A percentile compares a stretch with the other conserved stretches of the same genome.
These are phyloP conservation scores for Sugiyamaella japonica DNA, from an alignment of 1,139 yeast genomes.

Conservation along the genomic window DNA sequence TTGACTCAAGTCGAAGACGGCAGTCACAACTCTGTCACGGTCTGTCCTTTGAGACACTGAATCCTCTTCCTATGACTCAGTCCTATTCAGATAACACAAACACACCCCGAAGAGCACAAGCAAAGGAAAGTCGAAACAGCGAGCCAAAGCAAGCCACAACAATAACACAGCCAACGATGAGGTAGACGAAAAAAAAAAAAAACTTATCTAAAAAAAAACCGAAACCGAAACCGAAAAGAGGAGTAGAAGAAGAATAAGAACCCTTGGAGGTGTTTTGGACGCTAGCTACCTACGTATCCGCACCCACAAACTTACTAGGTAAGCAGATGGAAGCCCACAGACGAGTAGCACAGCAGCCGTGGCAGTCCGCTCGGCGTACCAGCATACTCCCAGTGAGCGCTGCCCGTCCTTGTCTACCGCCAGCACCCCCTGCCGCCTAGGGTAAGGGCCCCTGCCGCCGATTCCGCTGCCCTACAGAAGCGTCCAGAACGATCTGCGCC, in stretches of 20 bases:
- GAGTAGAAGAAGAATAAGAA: background rate
- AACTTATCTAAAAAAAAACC: no score
- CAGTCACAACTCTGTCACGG: no score
- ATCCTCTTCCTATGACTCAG: no score
- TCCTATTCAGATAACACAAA: no score
- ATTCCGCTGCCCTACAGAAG: background rate
- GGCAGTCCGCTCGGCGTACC: background rate
- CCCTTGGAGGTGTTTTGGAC: background rate
- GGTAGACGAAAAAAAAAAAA: background rate
- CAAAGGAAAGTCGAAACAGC: no score
- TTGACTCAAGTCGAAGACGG: no score
- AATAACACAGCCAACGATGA: background rate
- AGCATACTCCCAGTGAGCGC: no score
- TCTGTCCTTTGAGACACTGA: no score
- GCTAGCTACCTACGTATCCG: background rate
- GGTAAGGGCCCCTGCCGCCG: background rate
- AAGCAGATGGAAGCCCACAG: no score
- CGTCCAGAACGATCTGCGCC: constrained; percentile 2
- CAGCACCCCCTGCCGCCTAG: background rate
- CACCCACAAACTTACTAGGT: no score
- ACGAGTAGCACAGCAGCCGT: no score
- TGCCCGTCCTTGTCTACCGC: background rate
- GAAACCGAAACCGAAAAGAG: background rate
- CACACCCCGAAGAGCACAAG: no score
- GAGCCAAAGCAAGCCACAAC: background rate